These are phyloP conservation scores for Aspergillus sclerotioniger DNA, from an alignment of 495 filamentous ascomycete species.

Conservation along the genomic window DNA sequence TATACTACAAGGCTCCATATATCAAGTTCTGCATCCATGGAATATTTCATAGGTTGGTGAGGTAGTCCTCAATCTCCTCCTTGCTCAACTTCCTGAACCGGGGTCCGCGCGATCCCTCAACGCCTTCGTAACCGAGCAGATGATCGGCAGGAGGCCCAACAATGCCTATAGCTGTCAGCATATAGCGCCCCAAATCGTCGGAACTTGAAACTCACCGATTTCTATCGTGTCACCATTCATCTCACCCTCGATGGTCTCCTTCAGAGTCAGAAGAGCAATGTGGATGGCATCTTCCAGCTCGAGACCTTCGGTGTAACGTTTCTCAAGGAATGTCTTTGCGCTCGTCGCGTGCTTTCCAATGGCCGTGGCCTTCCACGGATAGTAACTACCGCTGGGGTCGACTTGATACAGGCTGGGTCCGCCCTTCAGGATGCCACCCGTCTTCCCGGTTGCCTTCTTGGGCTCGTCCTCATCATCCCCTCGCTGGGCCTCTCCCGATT, in stretches of 20 bases:
- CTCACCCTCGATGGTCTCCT: constrained; percentile 98
- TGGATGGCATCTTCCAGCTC: constrained; percentile 98
- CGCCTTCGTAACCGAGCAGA: constrained; percentile 88
- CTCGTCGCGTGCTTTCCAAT: constrained; percentile 98
- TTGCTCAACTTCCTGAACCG: constrained; percentile 95
- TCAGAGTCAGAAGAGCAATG: constrained; percentile 94
- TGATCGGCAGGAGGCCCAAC: constrained; percentile 92
- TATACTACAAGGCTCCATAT: constrained; percentile 25
- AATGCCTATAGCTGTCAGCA: constrained; percentile 61
- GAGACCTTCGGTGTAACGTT: constrained; percentile 94
- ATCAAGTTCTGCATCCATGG: constrained; percentile 9
- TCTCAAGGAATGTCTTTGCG: constrained; percentile 98
- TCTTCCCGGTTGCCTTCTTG: constrained; percentile 73
- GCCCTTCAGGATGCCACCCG: constrained; percentile 91
- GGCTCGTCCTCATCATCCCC: constrained; percentile 56
- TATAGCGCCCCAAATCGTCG: background rate
- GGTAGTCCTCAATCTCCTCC: constrained; percentile 97
- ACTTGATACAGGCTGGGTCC: constrained; percentile 98
- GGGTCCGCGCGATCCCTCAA: constrained; percentile 84
- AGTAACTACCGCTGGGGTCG: constrained; percentile 94
- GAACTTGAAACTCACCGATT: constrained; percentile 64
- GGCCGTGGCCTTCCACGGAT: constrained; percentile 98
- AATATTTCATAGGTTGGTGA: constrained; percentile 78
- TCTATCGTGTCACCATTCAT: constrained; percentile 99
- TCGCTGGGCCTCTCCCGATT: constrained; percentile 53